phyloP scores from a whole-genome alignment of 768 basidiomycete genomes.

The Cystofilobasidium ferigula region DNA sequence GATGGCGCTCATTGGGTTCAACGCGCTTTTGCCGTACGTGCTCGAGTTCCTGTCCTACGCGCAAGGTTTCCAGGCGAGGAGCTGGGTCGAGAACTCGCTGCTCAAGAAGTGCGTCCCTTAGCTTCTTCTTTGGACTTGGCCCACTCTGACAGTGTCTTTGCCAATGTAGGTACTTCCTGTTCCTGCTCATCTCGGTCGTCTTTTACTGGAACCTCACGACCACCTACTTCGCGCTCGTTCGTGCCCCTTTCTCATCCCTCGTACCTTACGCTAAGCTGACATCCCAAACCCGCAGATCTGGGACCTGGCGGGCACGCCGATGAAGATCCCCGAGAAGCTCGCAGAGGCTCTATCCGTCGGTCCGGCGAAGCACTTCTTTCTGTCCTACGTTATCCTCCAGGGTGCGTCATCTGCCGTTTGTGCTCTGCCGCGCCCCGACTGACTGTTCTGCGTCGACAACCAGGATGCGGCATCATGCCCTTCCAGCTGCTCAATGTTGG shows the following conservation, averaged over 20 bases:
- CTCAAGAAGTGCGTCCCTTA: slow-evolving; percentile 62
- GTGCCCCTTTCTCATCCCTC: slow-evolving; percentile 23
- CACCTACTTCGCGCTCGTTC: slow-evolving; percentile 55
- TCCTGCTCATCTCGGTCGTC: slow-evolving; percentile 81
- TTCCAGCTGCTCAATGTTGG: slow-evolving; percentile 86
- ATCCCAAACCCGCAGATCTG: slow-evolving; percentile 44
- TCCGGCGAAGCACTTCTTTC: slow-evolving; percentile 45
- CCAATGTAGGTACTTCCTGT: slow-evolving; percentile 69
- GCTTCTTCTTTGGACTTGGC: not conserved
- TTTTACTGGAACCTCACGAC: slow-evolving; percentile 87
- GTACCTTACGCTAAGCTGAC: slow-evolving; percentile 26
- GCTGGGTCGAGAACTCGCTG: slow-evolving; percentile 85
- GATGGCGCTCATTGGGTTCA: slow-evolving; percentile 77
- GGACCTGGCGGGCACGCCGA: slow-evolving; percentile 84
- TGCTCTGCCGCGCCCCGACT: too few species aligned
- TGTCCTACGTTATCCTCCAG: slow-evolving; percentile 44
- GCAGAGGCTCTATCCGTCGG: slow-evolving; percentile 53
- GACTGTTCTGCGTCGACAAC: too few species aligned
- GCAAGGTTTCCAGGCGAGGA: slow-evolving; percentile 82
- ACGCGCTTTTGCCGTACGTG: slow-evolving; percentile 75
- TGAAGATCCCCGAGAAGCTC: slow-evolving; percentile 75
- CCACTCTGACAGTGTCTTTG: slow-evolving; percentile 1
- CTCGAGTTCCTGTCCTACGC: slow-evolving; percentile 78
- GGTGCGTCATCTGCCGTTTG: slow-evolving; percentile 33
- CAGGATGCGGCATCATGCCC: slow-evolving; percentile 88